Evolutionary conservation across 2,329 filamentous ascomycete species (phyloP), one percentile per base, ranked within the genome.

Genomic region (Neonectria sp.): DNA sequence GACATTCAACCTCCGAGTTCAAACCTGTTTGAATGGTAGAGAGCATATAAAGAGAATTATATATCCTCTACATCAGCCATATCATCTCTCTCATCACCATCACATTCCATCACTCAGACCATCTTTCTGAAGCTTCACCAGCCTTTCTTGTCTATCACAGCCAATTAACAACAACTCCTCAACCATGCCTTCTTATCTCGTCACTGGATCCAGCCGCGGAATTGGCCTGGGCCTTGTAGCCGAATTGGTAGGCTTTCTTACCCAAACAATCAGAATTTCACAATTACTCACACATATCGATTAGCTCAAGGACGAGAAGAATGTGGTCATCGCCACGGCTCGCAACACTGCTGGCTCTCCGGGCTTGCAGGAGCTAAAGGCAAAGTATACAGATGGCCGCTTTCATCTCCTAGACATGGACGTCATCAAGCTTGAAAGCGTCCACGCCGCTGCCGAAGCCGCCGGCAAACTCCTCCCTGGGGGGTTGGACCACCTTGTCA

Each of bases 121-220:
- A 31, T 31, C 8, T 31, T 8, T 31, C 29, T 5, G 29, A 5
- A 31, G 29, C 29, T 31, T 31, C 29, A 8, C 29, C 29, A 5
- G 29, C 8, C 29, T 31, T 31, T 8, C 4, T 31, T 31, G 29
- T 8, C 29, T 31, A 31, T 8, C 8, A 31, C 29, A 31, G 29
- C 29, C 8, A 8, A 31, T 31, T 21, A 21, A 21, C 29, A 31
- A 31, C 29, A 31, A 31, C 29, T 31, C 29, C 4, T n/a, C 24
- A 37, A 61, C 29, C 25, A 72, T 71, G 68, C 63, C 68, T 64
- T 72, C 68, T 3, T 71, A 71, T 51, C 33, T 68, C 12, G 64
- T 76, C 27, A 75, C 74, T 5, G 72, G 74, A 37, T 65, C 67
- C 29, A 71, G 68, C 46, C 71, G 72, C 6, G 74, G 73, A 24